phyloP scores from a whole-genome alignment of 108 stramenopile genomes.

The Cyclotella sp. region DNA sequence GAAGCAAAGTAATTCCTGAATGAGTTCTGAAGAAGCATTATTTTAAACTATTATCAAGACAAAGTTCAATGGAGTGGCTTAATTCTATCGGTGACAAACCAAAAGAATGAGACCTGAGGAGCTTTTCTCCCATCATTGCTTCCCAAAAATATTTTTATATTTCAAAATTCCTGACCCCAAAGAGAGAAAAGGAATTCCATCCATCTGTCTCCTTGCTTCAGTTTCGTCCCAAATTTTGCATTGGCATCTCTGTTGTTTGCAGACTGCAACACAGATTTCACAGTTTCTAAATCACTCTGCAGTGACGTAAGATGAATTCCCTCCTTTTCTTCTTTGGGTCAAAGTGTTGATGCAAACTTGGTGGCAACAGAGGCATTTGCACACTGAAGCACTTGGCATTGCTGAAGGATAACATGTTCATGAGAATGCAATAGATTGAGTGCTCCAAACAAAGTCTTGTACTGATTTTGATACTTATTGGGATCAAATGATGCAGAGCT shows the following conservation, averaged over 20 bases:
- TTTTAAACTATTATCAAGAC: too few relatives aligned
- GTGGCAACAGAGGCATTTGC: neutral
- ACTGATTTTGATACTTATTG: conserved; percentile 20
- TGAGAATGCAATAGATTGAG: conserved; percentile 24
- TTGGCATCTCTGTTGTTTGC: conserved; percentile 27
- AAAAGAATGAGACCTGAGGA: too few relatives aligned
- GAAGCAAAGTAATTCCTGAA: too few relatives aligned
- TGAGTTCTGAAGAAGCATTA: too few relatives aligned
- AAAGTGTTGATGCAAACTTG: conserved; percentile 10
- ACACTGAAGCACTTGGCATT: conserved; percentile 16
- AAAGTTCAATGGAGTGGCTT: too few relatives aligned
- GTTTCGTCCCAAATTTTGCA: too few relatives aligned
- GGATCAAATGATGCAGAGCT: conserved; percentile 10
- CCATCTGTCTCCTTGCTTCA: too few relatives aligned
- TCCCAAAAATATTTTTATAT: too few relatives aligned
- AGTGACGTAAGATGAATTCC: conserved; percentile 5
- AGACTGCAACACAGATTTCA: conserved; percentile 27
- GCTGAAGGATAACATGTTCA: conserved; percentile 7
- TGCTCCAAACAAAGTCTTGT: conserved; percentile 26
- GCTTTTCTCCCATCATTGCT: too few relatives aligned
- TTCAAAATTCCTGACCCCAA: too few relatives aligned
- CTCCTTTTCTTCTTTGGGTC: neutral
- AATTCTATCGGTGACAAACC: too few relatives aligned
- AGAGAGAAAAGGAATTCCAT: too few relatives aligned
- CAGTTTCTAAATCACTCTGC: conserved; percentile 19